These are phyloP conservation scores for Suhomyces sp. DNA, from an alignment of 805 yeast genomes.

Conservation along the genomic window DNA sequence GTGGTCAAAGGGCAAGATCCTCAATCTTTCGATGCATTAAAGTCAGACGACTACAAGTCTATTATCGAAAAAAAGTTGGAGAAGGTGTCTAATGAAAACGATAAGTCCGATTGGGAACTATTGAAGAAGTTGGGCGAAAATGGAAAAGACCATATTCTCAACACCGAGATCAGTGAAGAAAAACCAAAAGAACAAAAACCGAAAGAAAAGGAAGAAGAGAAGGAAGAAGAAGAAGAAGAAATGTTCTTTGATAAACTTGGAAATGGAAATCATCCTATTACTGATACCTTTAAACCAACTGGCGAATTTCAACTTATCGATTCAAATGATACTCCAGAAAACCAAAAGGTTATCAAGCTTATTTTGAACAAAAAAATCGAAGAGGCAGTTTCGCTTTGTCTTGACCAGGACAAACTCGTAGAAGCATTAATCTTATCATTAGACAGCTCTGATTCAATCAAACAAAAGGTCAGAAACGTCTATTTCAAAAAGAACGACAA, in stretches of 20 bases:
- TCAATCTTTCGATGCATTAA: constrained; percentile 55
- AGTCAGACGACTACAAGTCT: constrained; percentile 49
- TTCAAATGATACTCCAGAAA: constrained; percentile 36
- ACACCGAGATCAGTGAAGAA: constrained; percentile 18
- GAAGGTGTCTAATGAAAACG: constrained; percentile 25
- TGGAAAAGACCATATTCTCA: constrained; percentile 52
- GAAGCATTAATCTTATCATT: constrained; percentile 85
- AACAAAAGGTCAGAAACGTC: constrained; percentile 65
- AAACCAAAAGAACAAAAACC: not conserved
- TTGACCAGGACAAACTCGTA: constrained; percentile 57
- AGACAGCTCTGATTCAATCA: constrained; percentile 57
- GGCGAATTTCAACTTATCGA: constrained; percentile 49
- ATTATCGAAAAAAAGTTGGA: constrained; percentile 56
- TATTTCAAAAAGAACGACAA: constrained; percentile 60
- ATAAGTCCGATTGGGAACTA: constrained; percentile 64
- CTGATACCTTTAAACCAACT: constrained; percentile 40
- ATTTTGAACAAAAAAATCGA: constrained; percentile 62
- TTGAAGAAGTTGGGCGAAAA: constrained; percentile 49
- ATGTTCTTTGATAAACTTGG: constrained; percentile 39
- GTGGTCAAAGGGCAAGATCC: constrained; percentile 35
- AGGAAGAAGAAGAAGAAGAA: constrained; percentile 2
- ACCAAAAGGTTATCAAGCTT: constrained; percentile 39
- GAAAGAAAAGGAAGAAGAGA: constrained; percentile 4
- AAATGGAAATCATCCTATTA: constrained; percentile 14
- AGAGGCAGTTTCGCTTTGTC: constrained; percentile 64